These are phyloP conservation scores for Scutellaria minor DNA, from an alignment of 257 asterid species.

Conservation along the genomic window DNA sequence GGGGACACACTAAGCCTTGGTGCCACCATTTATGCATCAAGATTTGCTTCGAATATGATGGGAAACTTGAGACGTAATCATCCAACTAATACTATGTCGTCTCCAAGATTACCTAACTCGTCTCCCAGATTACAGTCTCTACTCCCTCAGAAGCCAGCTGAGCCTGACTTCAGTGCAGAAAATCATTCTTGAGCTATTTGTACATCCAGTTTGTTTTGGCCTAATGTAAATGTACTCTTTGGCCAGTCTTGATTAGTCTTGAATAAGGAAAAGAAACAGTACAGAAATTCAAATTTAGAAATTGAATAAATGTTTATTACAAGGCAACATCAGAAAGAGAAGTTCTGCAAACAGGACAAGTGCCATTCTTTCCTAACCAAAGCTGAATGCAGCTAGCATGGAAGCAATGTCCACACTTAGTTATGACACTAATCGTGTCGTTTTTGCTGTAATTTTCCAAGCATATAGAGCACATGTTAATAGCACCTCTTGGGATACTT, in stretches of 20 bases:
- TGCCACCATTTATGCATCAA: conserved; percentile 60
- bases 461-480: conserved; percentile 37
- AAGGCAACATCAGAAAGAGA: neutral
- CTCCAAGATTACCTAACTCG: conserved; percentile 39
- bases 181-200: conserved; percentile 21
- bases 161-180: conserved; percentile 56
- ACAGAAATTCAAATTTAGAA: neutral
- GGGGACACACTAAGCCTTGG: conserved; percentile 45
- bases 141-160: conserved; percentile 68
- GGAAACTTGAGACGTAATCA: conserved; percentile 42
- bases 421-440: conserved; percentile 31
- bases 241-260: neutral
- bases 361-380: conserved; percentile 33
- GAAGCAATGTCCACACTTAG: conserved; percentile 37
- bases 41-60: conserved; percentile 57
- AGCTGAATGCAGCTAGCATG: conserved; percentile 39
- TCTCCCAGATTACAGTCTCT: conserved; percentile 50
- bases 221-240: conserved; percentile 1
- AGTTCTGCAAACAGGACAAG: conserved; percentile 46
- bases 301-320: neutral
- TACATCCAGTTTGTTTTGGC: neutral
- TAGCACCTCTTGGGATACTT: conserved; percentile 15
- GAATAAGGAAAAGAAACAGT: neutral
- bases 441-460: conserved; percentile 24
- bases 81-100: conserved; percentile 24